Base-by-base conservation (phyloP, 2,329 filamentous ascomycete species). In the Calonectria pauciramosa region DNA sequence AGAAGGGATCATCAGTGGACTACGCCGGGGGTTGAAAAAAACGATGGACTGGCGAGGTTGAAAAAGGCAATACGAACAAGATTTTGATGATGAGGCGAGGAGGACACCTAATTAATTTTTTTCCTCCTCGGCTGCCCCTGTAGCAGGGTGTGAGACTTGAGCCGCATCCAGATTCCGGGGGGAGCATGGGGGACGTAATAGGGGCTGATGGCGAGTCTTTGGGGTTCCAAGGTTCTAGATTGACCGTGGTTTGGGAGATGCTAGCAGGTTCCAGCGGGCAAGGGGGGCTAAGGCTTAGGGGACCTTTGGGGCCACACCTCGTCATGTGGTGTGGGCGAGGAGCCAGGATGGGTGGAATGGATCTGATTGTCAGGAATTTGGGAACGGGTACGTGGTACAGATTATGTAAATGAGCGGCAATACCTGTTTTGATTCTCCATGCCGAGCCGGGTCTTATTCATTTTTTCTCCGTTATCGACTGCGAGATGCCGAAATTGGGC, bases 201-300 rank as follows among this genome's bases (percentile, higher is more conserved):
- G 60, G 60, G 60, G 56, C 56, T 63, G 56, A 20, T n/a, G 56
- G 34, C 36, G 56, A 41, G 56, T 63, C 8, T 63, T 41, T 30
- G 49, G 47, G 59, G 32, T 32, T 20, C 16, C 28, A 32, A 32
- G 26, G 26, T 60, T 36, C 56, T 26, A 34, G 47, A 64, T 30
- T 65, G 60, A 41, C 59, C 59, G 68, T 32, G 26, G 47, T 54
- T 28, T 51, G 28, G 49, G 32, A 47, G 47, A 13, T 65, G 47
- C 68, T n/a, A 56, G 68, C 20, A 65, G 49, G 49, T 71, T 66
- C 68, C 36, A 71, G 68, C 34, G 59, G 56, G 16, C 32, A 30
- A 41, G 38, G 52, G 49, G 16, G 49, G 34, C 20, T 49, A 38
- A 47, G 51, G 44, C 32, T 64, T 64, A n/a, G 51, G 68, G 68